These are phyloP conservation scores for Fusarium pseudoanthophilum DNA, from an alignment of 2,329 filamentous ascomycete species.

Conservation along the genomic window DNA sequence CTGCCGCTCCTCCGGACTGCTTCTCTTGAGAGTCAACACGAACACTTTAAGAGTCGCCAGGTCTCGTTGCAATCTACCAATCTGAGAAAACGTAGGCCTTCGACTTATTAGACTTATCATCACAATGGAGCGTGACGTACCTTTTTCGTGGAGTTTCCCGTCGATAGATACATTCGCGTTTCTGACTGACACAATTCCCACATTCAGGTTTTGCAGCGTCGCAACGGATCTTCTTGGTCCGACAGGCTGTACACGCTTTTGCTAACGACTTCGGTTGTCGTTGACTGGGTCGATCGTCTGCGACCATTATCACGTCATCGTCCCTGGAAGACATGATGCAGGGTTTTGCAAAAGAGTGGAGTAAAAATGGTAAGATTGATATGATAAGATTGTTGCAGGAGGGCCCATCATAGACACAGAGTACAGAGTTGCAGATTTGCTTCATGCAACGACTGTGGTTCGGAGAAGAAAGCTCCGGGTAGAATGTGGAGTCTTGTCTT, in stretches of 20 bases:
- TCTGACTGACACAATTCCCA: background rate
- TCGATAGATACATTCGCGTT: slow-evolving; percentile 1
- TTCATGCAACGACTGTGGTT: background rate
- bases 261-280: slow-evolving; percentile 5
- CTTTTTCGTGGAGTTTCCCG: slow-evolving; percentile 7
- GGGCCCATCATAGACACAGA: background rate
- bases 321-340: background rate
- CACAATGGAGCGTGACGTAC: background rate
- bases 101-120: background rate
- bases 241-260: slow-evolving; percentile 7
- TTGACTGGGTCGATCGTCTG: background rate
- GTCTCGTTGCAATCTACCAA: slow-evolving; percentile 2
- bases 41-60: background rate
- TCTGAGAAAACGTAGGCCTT: slow-evolving; percentile 15
- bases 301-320: background rate
- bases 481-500: background rate
- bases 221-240: slow-evolving; percentile 17
- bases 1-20: background rate
- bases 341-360: background rate
- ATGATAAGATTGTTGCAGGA: background rate
- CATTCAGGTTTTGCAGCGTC: slow-evolving; percentile 1
- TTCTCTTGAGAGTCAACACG: background rate
- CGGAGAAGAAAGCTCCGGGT: background rate
- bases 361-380: background rate
- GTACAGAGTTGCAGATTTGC: background rate